phyloP scores from a whole-genome alignment of 78 protist genomes.

The Protostelium mycophagum region DNA sequence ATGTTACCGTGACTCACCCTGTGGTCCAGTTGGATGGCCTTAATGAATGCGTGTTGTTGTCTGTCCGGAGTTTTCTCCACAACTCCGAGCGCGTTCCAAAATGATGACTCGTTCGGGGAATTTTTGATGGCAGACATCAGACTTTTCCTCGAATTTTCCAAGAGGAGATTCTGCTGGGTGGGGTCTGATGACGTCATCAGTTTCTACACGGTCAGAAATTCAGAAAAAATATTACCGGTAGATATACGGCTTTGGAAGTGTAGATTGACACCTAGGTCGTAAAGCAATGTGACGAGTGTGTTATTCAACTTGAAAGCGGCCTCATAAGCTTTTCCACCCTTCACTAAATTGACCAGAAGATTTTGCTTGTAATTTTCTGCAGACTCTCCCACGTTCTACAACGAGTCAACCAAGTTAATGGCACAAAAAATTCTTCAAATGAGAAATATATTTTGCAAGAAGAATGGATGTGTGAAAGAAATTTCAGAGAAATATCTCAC shows the following conservation, averaged over 20 bases:
- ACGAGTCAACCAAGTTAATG: no score
- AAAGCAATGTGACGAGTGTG: background rate
- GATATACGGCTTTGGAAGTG: background rate
- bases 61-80: constrained; percentile 37
- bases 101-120: constrained; percentile 4
- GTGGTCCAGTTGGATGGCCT: constrained; percentile 40
- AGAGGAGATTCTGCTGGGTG: no score
- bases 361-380: background rate
- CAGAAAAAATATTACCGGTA: background rate
- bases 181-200: no score
- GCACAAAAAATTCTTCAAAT: no score
- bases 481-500: background rate
- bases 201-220: no score
- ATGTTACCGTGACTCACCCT: background rate
- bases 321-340: background rate
- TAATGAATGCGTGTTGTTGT: constrained; percentile 38
- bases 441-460: no score
- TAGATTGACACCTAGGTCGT: background rate
- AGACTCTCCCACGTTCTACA: background rate
- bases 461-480: no score
- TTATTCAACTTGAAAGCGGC: background rate
- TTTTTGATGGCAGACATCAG: constrained; percentile 18
- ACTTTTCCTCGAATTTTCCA: constrained; percentile 19
- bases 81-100: constrained; percentile 51
- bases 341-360: background rate